These are phyloP conservation scores for Mycosphaerella sp. DNA, from an alignment of 2,329 filamentous ascomycete species.

Conservation along the genomic window DNA sequence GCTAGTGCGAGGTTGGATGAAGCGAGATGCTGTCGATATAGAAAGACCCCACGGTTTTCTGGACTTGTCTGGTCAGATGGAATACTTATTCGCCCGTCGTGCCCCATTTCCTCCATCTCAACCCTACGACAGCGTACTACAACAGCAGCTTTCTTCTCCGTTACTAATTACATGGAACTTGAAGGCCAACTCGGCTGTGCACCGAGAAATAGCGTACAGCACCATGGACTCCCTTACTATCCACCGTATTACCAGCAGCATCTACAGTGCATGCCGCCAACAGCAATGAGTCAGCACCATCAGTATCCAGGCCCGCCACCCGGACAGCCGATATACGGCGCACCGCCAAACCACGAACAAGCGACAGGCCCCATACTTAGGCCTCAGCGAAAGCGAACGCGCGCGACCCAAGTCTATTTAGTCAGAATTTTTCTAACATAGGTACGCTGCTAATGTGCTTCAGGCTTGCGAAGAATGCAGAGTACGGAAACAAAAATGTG, in stretches of 20 bases:
- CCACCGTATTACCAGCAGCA: conserved; percentile 26
- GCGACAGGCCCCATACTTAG: conserved; percentile 22
- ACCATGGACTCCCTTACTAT: conserved; percentile 22
- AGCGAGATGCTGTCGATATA: too few species aligned
- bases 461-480: conserved; percentile 89
- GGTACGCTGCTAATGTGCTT: conserved; percentile 13
- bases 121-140: too few species aligned
- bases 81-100: too few species aligned
- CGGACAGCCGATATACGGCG: conserved; percentile 24
- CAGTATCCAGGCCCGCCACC: conserved; percentile 20
- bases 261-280: conserved; percentile 24
- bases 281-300: conserved; percentile 28
- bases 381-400: conserved; percentile 33
- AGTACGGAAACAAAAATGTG: conserved; percentile 82
- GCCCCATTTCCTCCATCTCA: too few species aligned
- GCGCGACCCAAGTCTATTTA: conserved; percentile 31
- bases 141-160: too few species aligned
- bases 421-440: background rate
- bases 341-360: conserved; percentile 23
- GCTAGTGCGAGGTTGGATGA: too few species aligned
- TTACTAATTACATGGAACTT: conserved; percentile 23
- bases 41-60: too few species aligned
- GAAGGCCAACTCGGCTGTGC: conserved; percentile 29
- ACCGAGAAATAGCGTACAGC: conserved; percentile 24
- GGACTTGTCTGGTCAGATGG: too few species aligned